Percentiles rank a stretch among this genome's conserved stretches.
Conservation (phyloP, 192 early-diverging fungal species). For the Backusella luteola region DNA sequence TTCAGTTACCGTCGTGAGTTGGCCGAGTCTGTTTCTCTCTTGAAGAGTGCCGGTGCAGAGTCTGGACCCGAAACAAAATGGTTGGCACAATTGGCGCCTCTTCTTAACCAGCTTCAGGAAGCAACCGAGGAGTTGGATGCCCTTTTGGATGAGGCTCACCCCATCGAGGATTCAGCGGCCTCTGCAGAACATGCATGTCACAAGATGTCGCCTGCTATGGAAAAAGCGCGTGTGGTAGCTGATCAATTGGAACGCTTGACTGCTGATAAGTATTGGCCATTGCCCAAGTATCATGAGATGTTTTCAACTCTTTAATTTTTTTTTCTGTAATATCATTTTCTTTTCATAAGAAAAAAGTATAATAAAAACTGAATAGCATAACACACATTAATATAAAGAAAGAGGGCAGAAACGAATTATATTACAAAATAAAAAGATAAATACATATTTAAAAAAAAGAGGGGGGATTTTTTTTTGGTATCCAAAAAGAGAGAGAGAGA, state of each 20-base stretch:
- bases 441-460: no score
- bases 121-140: conserved; percentile 53
- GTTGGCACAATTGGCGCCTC: conserved; percentile 66
- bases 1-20: conserved; percentile 88
- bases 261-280: conserved; percentile 93
- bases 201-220: conserved; percentile 69
- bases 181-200: conserved; percentile 65
- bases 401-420: not conserved
- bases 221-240: conserved; percentile 61
- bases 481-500: not conserved
- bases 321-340: not conserved
- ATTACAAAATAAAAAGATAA: not conserved
- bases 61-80: conserved; percentile 66
- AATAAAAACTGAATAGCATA: not conserved
- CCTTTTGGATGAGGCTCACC: conserved; percentile 57
- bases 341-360: not conserved
- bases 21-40: conserved; percentile 75
- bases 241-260: conserved; percentile 81
- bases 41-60: conserved; percentile 60
- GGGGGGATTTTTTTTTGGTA: not conserved
- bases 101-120: conserved; percentile 57
- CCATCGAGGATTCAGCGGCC: conserved; percentile 53
- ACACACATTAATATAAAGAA: not conserved
- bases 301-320: conserved; percentile 63
- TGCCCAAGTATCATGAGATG: conserved; percentile 96